A percentile compares a stretch with the other conserved stretches of the same genome.
These are phyloP conservation scores for Lanmaoa pseudosensibilis DNA, from an alignment of 768 basidiomycete genomes.

Conservation along the genomic window DNA sequence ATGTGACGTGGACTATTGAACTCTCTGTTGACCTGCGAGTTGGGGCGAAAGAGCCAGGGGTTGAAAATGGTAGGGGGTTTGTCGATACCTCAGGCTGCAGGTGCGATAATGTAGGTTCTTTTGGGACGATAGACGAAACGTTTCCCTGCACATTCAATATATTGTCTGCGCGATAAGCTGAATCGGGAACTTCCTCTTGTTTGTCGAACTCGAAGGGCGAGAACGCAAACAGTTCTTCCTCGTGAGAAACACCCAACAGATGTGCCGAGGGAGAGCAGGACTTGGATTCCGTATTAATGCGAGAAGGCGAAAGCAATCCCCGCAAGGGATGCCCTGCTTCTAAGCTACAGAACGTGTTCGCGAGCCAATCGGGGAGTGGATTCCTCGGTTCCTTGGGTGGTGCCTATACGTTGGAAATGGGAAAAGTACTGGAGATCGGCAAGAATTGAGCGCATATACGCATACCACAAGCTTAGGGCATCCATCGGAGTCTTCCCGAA, in stretches of 20 bases:
- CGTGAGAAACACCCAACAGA: slow-evolving; percentile 3
- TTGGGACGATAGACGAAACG: not conserved
- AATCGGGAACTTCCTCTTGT: not conserved
- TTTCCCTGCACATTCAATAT: not conserved
- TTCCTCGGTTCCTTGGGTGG: slow-evolving; percentile 24
- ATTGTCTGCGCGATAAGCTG: not conserved
- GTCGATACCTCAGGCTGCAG: not conserved
- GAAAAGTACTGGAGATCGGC: slow-evolving; percentile 11
- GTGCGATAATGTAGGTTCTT: not conserved
- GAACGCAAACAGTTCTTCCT: slow-evolving; percentile 30
- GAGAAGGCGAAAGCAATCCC: slow-evolving; percentile 28
- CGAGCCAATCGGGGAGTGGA: slow-evolving; percentile 57
- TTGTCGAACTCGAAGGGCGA: slow-evolving; percentile 25
- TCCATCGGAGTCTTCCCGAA: slow-evolving; percentile 10
- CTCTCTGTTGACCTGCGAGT: not conserved
- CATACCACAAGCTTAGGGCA: slow-evolving; percentile 23
- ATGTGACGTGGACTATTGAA: not conserved
- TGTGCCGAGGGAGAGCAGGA: not conserved
- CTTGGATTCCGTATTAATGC: slow-evolving; percentile 3
- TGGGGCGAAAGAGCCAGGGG: slow-evolving; percentile 22
- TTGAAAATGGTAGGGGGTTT: slow-evolving; percentile 24
- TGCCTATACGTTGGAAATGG: slow-evolving; percentile 14
- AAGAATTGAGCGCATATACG: slow-evolving; percentile 29
- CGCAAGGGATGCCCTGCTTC: slow-evolving; percentile 36
- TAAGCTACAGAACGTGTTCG: slow-evolving; percentile 49